Base-by-base conservation (phyloP, 2,329 filamentous ascomycete species). In the Arthrobotrys conoides region DNA sequence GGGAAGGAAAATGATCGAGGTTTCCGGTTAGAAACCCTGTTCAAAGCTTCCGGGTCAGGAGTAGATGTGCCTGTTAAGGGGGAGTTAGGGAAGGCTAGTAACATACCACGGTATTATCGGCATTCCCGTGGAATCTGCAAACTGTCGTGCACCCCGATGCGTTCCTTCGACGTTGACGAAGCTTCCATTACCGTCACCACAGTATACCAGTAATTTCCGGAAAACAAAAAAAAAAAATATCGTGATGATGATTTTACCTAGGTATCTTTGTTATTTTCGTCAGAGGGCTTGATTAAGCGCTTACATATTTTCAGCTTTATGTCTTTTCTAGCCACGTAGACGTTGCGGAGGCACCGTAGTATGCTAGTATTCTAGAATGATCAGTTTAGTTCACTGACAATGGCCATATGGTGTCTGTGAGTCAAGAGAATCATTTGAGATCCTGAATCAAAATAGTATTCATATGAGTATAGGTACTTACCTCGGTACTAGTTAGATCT, bases 131-230 rank as follows among this genome's bases (percentile, higher is more conserved):
- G 57, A n/a, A 44, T 44, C 10, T 33, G 75, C 68, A 33, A 38
- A 77, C 27, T 53, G 44, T 71, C 61, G 61, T 73, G 24, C 51
- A 73, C 38, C 38, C 69, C 69, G 69, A 72, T 48, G 33, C 24
- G 46, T 30, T 27, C 53, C 36, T 59, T 70, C 64, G 73, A 71
- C n/a, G 61, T 68, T 48, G 61, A 77, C 70, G 63, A 73, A 64
- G 27, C 49, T 33, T 33, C 8, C 44, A 48, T 51, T 27, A 33
- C n/a, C 22, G 12, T 22, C 44, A 20, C 16, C 8, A 46, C n/a
- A 12, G 41, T n/a, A n/a, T n/a, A n/a, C n/a, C n/a, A n/a, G n/a
- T 51, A 36, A 55, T 20, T 51, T 57, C n/a, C 18, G 38, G 30
- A 53, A 38, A 36, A 2, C 18, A 44, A 8, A 41, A 16, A 36